Conservation (phyloP, 1,284 basidiomycete species). For the Ganoderma meredithae region DNA sequence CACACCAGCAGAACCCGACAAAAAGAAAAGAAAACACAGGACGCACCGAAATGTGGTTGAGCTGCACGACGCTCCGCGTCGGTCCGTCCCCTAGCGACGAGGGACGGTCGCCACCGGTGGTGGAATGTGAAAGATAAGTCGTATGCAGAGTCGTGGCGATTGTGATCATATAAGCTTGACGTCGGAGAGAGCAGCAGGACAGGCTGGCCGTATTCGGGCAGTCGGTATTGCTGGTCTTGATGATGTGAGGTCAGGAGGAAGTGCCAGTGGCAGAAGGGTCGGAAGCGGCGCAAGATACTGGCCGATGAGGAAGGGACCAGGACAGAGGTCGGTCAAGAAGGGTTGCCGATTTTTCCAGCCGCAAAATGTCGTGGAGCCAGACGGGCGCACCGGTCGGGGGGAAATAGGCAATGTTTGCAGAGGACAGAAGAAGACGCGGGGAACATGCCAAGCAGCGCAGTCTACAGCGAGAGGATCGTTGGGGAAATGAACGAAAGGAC, state of each 20-base stretch:
- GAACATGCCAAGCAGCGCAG: not conserved
- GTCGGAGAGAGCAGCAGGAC: conserved; percentile 22
- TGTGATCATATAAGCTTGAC: not conserved
- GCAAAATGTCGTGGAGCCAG: conserved; percentile 7
- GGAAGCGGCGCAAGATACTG: not conserved
- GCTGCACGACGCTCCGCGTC: not conserved
- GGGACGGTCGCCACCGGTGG: not conserved
- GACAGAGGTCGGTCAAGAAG: not conserved
- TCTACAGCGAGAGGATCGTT: not conserved
- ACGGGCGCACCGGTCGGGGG: not conserved
- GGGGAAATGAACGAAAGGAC: not conserved
- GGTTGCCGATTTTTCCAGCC: conserved; percentile 18
- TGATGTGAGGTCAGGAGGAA: not conserved
- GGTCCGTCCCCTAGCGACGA: conserved; percentile 3
- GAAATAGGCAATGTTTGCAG: not conserved
- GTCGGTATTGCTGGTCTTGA: conserved; percentile 26
- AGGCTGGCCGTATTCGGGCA: conserved; percentile 19
- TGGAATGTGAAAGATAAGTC: conserved; percentile 12
- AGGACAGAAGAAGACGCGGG: not conserved
- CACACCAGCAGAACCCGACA: not conserved
- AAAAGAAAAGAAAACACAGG: not conserved
- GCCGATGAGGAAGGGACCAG: not conserved
- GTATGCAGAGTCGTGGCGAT: conserved; percentile 11
- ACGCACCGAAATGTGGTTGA: conserved; percentile 19
- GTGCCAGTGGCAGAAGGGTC: conserved; percentile 2